phyloP scores from a whole-genome alignment of 441 rosid species.

The Populus hybrid region DNA sequence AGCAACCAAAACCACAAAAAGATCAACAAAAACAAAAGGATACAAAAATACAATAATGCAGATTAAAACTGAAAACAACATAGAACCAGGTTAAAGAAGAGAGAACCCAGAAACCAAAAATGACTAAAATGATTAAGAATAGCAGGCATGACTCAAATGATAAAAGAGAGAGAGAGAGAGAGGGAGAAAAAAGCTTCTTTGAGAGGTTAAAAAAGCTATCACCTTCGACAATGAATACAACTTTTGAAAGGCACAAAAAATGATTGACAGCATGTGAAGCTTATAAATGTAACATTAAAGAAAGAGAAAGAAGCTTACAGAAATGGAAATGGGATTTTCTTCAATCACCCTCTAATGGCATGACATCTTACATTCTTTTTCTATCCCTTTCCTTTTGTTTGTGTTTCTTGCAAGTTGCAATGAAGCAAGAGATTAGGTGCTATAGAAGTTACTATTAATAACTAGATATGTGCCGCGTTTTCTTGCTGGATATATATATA shows the following conservation, averaged over 20 bases:
- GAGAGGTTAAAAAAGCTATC: slow-evolving; percentile 10
- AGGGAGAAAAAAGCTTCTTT: neutral
- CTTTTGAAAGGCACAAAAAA: neutral
- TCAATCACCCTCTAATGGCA: no score
- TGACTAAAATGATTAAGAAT: slow-evolving; percentile 3
- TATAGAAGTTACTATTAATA: neutral
- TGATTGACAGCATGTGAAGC: slow-evolving; percentile 5
- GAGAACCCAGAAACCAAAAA: neutral
- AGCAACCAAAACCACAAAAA: slow-evolving; percentile 19
- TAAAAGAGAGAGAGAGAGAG: neutral
- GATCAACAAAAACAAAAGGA: neutral
- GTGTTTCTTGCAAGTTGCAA: slow-evolving; percentile 19
- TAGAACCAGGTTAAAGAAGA: neutral
- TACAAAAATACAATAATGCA: neutral
- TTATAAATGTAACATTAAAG: slow-evolving; percentile 14
- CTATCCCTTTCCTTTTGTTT: slow-evolving; percentile 1
- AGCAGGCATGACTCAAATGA: slow-evolving; percentile 1
- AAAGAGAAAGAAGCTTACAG: slow-evolving; percentile 20
- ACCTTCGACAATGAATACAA: slow-evolving; percentile 20
- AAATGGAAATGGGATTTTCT: slow-evolving; percentile 34
- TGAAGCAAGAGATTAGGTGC: slow-evolving; percentile 50
- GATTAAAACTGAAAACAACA: slow-evolving; percentile 5
- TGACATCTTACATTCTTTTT: slow-evolving; percentile 5
- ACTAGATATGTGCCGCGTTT: no score
- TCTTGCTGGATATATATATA: no score